Conservation (phyloP, 108 stramenopile species). For the Chaetoceros muelleri region DNA sequence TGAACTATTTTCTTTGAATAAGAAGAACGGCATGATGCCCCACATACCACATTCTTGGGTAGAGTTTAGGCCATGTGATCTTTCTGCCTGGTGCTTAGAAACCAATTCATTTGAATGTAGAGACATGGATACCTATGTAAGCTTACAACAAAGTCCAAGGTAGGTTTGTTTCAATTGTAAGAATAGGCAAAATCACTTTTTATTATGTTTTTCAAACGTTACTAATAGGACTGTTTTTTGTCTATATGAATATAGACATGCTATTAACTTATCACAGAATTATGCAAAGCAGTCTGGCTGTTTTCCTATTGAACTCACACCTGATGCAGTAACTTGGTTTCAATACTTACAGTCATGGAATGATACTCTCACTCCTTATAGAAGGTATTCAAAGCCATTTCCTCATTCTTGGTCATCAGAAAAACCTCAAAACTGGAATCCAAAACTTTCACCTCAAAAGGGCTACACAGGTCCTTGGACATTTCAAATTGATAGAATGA, state of each 20-base stretch:
- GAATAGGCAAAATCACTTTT: too few species aligned
- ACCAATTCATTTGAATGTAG: constrained; percentile 74
- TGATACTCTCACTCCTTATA: constrained; percentile 24
- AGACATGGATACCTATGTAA: constrained; percentile 29
- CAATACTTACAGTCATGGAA: constrained; percentile 41
- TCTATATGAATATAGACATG: too few species aligned
- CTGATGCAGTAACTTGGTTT: constrained; percentile 34
- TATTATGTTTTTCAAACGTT: too few species aligned
- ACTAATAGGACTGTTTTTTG: too few species aligned
- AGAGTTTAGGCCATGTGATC: constrained; percentile 55
- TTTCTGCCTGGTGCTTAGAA: constrained; percentile 54
- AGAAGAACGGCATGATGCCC: too few species aligned
- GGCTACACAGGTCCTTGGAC: constrained; percentile 37
- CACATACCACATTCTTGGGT: too few species aligned
- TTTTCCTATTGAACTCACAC: constrained; percentile 33
- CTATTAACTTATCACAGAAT: too few species aligned
- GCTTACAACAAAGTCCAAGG: too few species aligned
- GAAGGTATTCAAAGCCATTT: constrained; percentile 31
- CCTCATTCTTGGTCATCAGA: constrained; percentile 43
- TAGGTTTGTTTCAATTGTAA: too few species aligned
- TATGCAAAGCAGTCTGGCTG: not conserved
- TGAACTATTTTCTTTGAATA: too few species aligned
- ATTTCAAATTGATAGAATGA: constrained; percentile 53
- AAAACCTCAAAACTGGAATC: constrained; percentile 27
- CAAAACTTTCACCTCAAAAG: constrained; percentile 21